Conservation (phyloP, 2,329 filamentous ascomycete genomes). For the Didymosphaeria variabile region DNA sequence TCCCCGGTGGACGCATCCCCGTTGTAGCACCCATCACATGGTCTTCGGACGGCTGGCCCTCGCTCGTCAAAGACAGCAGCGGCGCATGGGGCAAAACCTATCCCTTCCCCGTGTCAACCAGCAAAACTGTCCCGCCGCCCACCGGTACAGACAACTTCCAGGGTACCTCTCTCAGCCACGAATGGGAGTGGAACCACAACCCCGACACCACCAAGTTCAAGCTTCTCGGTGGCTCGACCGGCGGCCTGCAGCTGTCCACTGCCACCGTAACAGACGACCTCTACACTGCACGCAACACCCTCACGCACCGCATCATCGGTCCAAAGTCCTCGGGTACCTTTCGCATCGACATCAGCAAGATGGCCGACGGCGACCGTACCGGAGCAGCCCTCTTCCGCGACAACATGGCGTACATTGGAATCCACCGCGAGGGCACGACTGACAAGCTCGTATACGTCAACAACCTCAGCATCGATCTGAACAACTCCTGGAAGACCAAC, state of each 20-base stretch:
- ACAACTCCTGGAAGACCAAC: constrained; percentile 39
- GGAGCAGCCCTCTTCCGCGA: constrained; percentile 65
- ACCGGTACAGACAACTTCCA: constrained; percentile 59
- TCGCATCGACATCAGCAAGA: constrained; percentile 57
- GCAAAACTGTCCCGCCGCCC: constrained; percentile 40
- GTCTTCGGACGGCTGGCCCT: constrained; percentile 62
- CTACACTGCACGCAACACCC: constrained; percentile 53
- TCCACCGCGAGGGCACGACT: constrained; percentile 53
- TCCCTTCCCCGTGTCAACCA: constrained; percentile 42
- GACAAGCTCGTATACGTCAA: constrained; percentile 50
- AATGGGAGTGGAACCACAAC: constrained; percentile 72
- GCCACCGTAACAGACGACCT: constrained; percentile 64
- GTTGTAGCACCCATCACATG: constrained; percentile 65
- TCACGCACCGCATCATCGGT: constrained; percentile 54
- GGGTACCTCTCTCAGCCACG: constrained; percentile 52
- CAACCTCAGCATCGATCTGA: constrained; percentile 50
- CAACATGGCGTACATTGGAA: constrained; percentile 62
- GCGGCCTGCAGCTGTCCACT: constrained; percentile 56
- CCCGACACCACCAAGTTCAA: constrained; percentile 60
- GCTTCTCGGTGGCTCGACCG: constrained; percentile 51
- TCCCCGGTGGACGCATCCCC: constrained; percentile 66
- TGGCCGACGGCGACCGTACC: constrained; percentile 62
- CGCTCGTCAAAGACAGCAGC: constrained; percentile 54
- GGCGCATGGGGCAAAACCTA: constrained; percentile 61
- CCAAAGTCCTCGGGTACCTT: constrained; percentile 59